Evolutionary conservation across 2,329 filamentous ascomycete genomes (phyloP).

Genomic region (Thelonectria blattea): DNA sequence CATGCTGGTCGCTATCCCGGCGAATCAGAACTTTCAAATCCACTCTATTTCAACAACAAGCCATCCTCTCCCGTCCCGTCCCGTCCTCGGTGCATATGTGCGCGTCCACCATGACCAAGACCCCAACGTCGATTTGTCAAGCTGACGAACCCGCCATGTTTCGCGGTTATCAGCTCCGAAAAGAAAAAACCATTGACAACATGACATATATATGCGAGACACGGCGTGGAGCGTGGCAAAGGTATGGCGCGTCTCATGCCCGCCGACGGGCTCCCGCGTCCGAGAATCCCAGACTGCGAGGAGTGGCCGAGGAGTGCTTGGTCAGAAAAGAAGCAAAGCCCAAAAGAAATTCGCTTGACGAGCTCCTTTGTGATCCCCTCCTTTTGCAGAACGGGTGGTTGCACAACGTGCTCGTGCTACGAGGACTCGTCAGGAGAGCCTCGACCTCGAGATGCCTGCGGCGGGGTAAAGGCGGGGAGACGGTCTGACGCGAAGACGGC

Average conservation of each 20-base stretch:
- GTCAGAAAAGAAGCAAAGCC: not conserved
- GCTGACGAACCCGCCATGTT: slow-evolving; percentile 23
- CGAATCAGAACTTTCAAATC: slow-evolving; percentile 15
- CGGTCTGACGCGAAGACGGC: not conserved
- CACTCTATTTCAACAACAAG: slow-evolving; percentile 18
- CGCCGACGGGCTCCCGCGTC: not conserved
- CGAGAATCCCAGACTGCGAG: slow-evolving; percentile 9
- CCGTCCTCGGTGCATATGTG: slow-evolving; percentile 15
- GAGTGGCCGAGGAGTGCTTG: not conserved
- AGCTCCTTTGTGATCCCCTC: not conserved
- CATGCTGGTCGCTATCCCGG: slow-evolving; percentile 16
- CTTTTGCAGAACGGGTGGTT: slow-evolving; percentile 6
- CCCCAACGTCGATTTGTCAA: slow-evolving; percentile 29
- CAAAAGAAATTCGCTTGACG: not conserved
- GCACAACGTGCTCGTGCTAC: slow-evolving; percentile 12
- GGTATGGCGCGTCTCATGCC: not conserved
- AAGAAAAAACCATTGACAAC: not conserved
- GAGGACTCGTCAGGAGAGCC: not conserved
- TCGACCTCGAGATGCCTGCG: slow-evolving; percentile 17
- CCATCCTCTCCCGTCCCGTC: slow-evolving; percentile 3
- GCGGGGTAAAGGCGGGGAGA: slow-evolving; percentile 5
- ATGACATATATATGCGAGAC: not conserved
- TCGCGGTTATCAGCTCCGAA: not conserved
- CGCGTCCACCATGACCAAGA: slow-evolving; percentile 17
- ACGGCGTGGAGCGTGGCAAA: slow-evolving; percentile 1